A percentile compares a stretch with the other conserved stretches of the same genome.
Evolutionary conservation across 371 early-diverging fungal genomes (phyloP).

Genomic region (Mortierella sp.): DNA sequence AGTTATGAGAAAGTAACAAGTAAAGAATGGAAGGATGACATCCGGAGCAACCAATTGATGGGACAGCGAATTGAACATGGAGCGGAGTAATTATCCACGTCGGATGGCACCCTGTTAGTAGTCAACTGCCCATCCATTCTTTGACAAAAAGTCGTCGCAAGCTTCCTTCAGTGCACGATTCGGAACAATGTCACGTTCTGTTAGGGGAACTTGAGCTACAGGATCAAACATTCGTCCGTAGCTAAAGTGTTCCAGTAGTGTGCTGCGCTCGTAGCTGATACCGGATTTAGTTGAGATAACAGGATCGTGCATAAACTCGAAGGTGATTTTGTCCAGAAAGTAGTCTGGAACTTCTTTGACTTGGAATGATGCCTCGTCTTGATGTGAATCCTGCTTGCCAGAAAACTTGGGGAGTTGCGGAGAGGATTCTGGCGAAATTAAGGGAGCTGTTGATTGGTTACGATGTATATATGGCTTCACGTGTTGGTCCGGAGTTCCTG

Average conservation of each 20-base stretch:
- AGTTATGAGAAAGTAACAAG: no score
- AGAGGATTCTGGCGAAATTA: constrained; percentile 24
- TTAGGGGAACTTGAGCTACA: constrained; percentile 73
- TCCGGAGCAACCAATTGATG: no score
- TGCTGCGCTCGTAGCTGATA: constrained; percentile 78
- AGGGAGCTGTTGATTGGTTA: not conserved
- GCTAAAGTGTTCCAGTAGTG: constrained; percentile 76
- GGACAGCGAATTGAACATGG: no score
- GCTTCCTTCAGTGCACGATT: constrained; percentile 82
- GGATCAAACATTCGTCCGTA: constrained; percentile 86
- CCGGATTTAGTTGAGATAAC: constrained; percentile 68
- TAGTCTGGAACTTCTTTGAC: constrained; percentile 46
- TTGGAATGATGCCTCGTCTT: not conserved
- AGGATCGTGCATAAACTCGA: constrained; percentile 63
- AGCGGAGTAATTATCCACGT: not conserved
- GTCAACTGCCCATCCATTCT: constrained; percentile 72
- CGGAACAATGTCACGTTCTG: constrained; percentile 74
- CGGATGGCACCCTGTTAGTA: constrained; percentile 15
- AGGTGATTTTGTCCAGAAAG: constrained; percentile 54
- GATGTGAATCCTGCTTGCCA: not conserved
- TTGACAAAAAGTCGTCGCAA: constrained; percentile 70
- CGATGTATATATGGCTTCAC: constrained; percentile 22
- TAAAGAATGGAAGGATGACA: no score
- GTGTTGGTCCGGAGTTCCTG: constrained; percentile 24
- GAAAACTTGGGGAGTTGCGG: constrained; percentile 7